phyloP scores from a whole-genome alignment of 257 asterid species.

The Datura wrightii region DNA sequence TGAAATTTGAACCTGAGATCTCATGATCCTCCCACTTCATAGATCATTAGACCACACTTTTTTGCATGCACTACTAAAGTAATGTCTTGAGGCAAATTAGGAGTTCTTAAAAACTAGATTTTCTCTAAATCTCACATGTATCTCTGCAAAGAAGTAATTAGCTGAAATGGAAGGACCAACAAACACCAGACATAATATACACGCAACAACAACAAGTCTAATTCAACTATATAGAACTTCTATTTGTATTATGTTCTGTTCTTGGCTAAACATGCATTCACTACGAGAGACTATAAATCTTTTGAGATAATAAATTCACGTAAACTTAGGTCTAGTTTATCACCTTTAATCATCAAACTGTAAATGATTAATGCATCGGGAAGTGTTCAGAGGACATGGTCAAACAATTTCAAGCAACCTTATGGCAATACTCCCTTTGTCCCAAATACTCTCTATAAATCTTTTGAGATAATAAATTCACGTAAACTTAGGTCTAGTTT shows the following conservation, averaged over 20 bases:
- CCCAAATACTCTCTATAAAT: no score
- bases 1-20: background rate
- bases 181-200: background rate
- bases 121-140: background rate
- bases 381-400: background rate
- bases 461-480: conserved; percentile 8
- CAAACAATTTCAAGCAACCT: background rate
- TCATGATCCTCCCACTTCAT: conserved; percentile 8
- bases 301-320: conserved; percentile 5
- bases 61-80: background rate
- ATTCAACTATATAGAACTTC: background rate
- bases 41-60: background rate
- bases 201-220: background rate
- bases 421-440: background rate
- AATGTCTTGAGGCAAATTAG: background rate
- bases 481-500: background rate
- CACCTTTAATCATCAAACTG: background rate
- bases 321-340: background rate
- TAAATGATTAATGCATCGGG: background rate
- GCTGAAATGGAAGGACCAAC: background rate
- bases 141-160: background rate
- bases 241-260: background rate
- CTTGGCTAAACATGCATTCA: conserved; percentile 5
- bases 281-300: background rate
- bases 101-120: background rate